Evolutionary conservation across 306 rosid species (phyloP).

Genomic region (Lithocarpus polystachyus): DNA sequence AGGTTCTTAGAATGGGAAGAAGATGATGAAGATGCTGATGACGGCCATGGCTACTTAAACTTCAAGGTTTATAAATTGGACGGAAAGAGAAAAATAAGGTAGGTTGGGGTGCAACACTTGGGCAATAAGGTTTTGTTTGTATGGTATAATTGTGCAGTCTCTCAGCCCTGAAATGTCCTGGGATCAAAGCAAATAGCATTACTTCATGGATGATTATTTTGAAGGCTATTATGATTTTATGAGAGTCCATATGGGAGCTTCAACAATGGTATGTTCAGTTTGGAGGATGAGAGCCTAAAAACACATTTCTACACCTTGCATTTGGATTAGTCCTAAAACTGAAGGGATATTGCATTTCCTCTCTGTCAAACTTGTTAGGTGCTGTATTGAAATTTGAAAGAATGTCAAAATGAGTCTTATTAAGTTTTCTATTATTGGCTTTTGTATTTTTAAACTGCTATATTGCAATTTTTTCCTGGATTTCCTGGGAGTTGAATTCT

Average conservation of each 20-base stretch:
- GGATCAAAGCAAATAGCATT: not conserved
- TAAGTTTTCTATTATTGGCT: no score
- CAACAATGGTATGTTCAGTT: not conserved
- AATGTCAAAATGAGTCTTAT: no score
- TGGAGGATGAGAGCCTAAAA: not conserved
- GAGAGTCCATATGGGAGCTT: slow-evolving; percentile 1
- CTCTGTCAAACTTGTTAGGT: no score
- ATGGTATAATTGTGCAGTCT: not conserved
- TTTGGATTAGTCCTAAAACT: not conserved
- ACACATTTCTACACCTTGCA: not conserved
- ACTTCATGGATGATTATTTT: not conserved
- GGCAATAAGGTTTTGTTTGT: not conserved
- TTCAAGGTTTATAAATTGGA: not conserved
- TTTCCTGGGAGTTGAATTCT: no score
- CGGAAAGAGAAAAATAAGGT: not conserved
- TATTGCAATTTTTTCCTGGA: no score
- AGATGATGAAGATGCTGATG: not conserved
- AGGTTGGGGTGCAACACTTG: not conserved
- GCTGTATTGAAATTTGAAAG: no score
- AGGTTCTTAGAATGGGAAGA: not conserved
- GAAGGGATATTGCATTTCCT: not conserved
- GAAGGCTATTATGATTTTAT: not conserved
- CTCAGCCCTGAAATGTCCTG: slow-evolving; percentile 1
- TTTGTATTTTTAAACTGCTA: no score
- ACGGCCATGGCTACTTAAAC: not conserved